These are phyloP conservation scores for Saururus chinensis DNA, from an alignment of 164 flowering plant species.

Conservation along the genomic window DNA sequence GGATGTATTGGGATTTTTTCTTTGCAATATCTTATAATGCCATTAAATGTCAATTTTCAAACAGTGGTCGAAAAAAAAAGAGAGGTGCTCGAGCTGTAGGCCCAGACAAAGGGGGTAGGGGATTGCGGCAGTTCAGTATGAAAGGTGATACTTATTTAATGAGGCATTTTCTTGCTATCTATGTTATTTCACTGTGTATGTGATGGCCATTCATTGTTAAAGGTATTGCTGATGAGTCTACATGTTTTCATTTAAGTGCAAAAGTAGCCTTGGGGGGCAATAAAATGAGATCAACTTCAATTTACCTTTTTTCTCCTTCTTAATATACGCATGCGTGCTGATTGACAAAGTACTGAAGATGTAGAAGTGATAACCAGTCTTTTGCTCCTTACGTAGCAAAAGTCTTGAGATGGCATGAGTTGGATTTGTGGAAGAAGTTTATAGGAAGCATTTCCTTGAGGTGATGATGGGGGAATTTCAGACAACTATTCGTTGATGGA, in stretches of 20 bases:
- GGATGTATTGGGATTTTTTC: not conserved
- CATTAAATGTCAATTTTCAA: conserved; percentile 1
- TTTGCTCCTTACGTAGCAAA: no score
- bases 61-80: conserved; percentile 74
- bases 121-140: conserved; percentile 96
- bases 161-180: not conserved
- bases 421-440: no score
- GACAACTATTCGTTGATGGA: no score
- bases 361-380: no score
- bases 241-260: not conserved
- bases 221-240: not conserved
- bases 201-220: not conserved
- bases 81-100: conserved; percentile 72
- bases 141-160: conserved; percentile 40
- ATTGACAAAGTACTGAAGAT: not conserved
- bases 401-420: no score
- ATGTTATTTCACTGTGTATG: not conserved
- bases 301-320: no score
- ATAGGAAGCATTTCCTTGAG: no score
- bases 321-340: no score
- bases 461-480: no score
- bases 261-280: not conserved
- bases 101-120: conserved; percentile 84
- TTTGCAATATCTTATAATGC: no score
- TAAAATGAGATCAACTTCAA: no score